Conservation (phyloP, 495 filamentous ascomycete species). For the Platismatia glauca region DNA sequence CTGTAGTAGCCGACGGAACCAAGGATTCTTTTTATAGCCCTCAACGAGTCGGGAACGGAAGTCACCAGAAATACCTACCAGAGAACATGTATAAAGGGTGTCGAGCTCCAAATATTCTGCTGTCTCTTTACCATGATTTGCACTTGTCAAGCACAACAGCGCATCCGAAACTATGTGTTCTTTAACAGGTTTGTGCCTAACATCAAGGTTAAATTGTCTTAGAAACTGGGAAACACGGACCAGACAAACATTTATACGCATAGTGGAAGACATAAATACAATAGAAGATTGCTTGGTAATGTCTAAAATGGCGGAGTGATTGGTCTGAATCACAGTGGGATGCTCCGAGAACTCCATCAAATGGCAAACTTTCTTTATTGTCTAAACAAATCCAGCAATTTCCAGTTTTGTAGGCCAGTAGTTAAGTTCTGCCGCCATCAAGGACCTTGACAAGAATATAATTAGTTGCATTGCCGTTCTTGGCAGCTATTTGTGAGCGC, state of each 20-base stretch:
- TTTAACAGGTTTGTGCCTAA: slow-evolving; percentile 6
- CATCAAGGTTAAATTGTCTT: not conserved
- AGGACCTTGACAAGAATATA: not conserved
- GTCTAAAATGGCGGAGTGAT: slow-evolving; percentile 1
- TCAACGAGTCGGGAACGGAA: too few species aligned
- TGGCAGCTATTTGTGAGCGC: not conserved
- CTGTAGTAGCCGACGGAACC: too few species aligned
- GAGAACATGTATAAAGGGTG: not conserved
- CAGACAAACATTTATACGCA: slow-evolving; percentile 1
- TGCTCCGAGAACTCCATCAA: not conserved
- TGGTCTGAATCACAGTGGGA: not conserved
- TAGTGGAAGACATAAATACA: not conserved
- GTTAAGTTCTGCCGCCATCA: too few species aligned
- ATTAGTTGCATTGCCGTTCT: not conserved
- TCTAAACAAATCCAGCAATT: not conserved
- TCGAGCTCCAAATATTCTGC: not conserved
- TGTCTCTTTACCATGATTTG: not conserved
- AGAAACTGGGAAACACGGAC: not conserved
- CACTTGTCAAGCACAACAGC: not conserved
- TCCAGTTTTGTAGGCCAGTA: not conserved
- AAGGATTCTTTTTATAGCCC: too few species aligned
- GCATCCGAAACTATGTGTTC: slow-evolving; percentile 3
- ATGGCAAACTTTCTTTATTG: not conserved
- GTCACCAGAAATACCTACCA: too few species aligned
- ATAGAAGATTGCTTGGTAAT: slow-evolving; percentile 7